These are phyloP conservation scores for Dysphania ambrosioides DNA, from an alignment of 148 eudicot genomes.

Conservation along the genomic window DNA sequence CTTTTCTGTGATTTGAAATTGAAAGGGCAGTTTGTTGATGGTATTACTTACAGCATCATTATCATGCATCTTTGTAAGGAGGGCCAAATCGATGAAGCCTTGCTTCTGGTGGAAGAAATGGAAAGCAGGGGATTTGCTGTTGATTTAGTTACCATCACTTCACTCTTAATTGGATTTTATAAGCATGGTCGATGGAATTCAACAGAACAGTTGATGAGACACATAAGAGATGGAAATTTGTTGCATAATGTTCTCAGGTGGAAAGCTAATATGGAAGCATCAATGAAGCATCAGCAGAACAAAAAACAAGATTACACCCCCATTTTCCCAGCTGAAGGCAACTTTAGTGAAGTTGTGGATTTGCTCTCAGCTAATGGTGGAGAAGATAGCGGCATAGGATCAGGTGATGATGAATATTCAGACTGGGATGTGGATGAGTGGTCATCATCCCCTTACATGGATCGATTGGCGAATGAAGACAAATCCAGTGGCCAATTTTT, in stretches of 20 bases:
- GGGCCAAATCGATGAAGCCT: conserved; percentile 49
- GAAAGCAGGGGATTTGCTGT: conserved; percentile 74
- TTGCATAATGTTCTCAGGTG: conserved; percentile 58
- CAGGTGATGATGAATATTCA: conserved; percentile 22
- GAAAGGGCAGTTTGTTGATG: conserved; percentile 77
- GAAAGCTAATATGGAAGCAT: conserved; percentile 74
- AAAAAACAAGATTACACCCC: conserved; percentile 58
- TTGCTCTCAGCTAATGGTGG: conserved; percentile 23
- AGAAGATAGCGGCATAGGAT: conserved; percentile 12
- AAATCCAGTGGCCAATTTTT: conserved; percentile 25
- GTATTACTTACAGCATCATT: conserved; percentile 68
- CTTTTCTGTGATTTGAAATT: conserved; percentile 71
- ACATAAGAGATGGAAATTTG: conserved; percentile 59
- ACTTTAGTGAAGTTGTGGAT: conserved; percentile 43
- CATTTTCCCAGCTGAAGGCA: conserved; percentile 56
- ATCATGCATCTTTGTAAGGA: conserved; percentile 63
- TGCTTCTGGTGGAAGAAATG: conserved; percentile 76
- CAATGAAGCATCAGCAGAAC: conserved; percentile 41
- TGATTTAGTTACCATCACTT: conserved; percentile 71
- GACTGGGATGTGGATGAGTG: conserved; percentile 50
- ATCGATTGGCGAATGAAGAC: conserved; percentile 50
- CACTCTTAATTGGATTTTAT: conserved; percentile 54
- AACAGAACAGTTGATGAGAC: conserved; percentile 60
- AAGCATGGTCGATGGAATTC: conserved; percentile 61
- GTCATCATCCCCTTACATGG: conserved; percentile 89